Base-by-base conservation (phyloP, 805 yeast genomes). In the Starmerella riodocensis region DNA sequence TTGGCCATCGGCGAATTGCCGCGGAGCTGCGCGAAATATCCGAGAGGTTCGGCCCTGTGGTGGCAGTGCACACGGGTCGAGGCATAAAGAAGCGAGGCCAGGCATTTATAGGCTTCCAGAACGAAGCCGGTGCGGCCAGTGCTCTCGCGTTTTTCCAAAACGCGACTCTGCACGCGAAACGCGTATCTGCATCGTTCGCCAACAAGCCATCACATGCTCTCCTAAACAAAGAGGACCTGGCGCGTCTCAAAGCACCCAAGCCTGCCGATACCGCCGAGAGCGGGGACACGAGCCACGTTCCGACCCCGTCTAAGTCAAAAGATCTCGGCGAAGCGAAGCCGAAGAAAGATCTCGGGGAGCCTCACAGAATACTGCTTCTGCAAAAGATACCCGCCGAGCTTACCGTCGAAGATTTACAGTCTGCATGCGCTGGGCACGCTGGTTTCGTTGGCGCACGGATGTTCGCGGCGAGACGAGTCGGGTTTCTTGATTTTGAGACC, bases 1-100 rank as follows among this genome's bases (percentile, higher is more conserved):
- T 79, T 7, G 69, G 76, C 4, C 50, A 70, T 6, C 66, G 66
- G 32, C 68, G 67, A 14, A 57, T 82, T 17, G 70, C 68, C 40
- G 43, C 51, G 2, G 62, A 62, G 6, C 62, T 83, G 2, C 41
- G 41, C 3, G 53, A 57, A 7, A 43, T 66, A 1, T 76, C 76
- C 41, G 50, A 51, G 3, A 53, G 62, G 14, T 69, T 61, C 51
- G 76, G 78, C 0, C 62, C 62, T 1, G 59, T 78, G 1, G 40
- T 66, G 13, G 69, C 67, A 23, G 58, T 82, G 11, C 62, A 70
- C 2, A 73, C 82, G 1, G 74, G 73, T 41, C 69, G 69, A 43
- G 76, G 73, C 48, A 51, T 81, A n/a, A 68, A 65, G 45, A 66
- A 78, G 69, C 68, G 77, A 41, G 94, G 94, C 2, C 94, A 83